phyloP scores from a whole-genome alignment of 129 eudicot genomes.

The Flaveria robusta region DNA sequence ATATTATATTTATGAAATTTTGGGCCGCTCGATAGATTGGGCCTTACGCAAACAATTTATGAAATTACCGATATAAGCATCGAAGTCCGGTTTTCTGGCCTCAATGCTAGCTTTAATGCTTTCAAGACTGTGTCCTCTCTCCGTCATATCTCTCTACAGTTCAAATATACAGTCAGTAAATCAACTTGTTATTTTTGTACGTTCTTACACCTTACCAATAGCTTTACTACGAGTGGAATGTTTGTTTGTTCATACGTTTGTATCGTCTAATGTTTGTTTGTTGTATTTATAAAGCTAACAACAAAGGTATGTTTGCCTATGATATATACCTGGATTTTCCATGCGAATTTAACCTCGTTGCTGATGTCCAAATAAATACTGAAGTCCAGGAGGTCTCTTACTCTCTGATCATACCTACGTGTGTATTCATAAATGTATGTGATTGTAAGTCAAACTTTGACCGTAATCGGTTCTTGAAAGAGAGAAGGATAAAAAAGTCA shows the following conservation, averaged over 20 bases:
- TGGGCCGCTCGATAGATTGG: too few species aligned
- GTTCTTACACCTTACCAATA: too few species aligned
- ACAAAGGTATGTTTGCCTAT: background rate
- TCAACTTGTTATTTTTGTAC: too few species aligned
- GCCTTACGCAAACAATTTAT: too few species aligned
- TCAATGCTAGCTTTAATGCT: slow-evolving; percentile 96
- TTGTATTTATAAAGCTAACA: background rate
- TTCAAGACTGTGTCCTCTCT: slow-evolving; percentile 97
- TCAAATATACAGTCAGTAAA: background rate
- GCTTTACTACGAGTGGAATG: too few species aligned
- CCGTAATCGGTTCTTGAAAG: background rate
- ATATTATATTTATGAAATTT: too few species aligned
- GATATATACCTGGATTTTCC: slow-evolving; percentile 91
- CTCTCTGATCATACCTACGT: slow-evolving; percentile 77
- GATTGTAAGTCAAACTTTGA: slow-evolving; percentile 13
- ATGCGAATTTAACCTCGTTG: slow-evolving; percentile 93
- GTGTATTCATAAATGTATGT: background rate
- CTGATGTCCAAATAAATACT: slow-evolving; percentile 96
- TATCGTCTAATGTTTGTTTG: too few species aligned
- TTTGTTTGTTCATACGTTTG: too few species aligned
- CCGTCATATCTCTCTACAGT: slow-evolving; percentile 96
- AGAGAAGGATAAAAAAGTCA: too few species aligned
- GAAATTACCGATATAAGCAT: slow-evolving; percentile 94
- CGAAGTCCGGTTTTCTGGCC: slow-evolving; percentile 96
- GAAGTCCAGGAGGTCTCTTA: slow-evolving; percentile 91